A percentile compares a stretch with the other conserved stretches of the same genome.
Evolutionary conservation across 345 rosid genomes (phyloP).

Genomic region (Euphorbia pulcherrima): DNA sequence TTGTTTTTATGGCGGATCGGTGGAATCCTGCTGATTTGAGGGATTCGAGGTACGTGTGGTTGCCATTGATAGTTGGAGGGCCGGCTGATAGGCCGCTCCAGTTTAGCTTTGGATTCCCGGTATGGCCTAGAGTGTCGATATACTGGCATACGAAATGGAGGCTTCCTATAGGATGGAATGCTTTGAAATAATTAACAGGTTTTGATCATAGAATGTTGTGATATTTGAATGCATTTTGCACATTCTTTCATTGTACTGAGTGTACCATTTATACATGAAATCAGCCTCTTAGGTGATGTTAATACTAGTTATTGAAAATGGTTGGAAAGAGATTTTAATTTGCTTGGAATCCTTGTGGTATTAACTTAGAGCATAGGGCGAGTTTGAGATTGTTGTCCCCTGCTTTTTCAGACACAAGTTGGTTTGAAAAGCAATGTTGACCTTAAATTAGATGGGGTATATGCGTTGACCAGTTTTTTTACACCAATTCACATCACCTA

Average conservation of each 20-base stretch:
- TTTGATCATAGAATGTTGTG: too few species aligned
- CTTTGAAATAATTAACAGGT: constrained; percentile 21
- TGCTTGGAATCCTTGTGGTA: not conserved
- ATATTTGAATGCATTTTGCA: constrained; percentile 17
- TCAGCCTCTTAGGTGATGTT: constrained; percentile 16
- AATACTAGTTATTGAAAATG: constrained; percentile 21
- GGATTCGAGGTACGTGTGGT: constrained; percentile 87
- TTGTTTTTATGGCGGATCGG: constrained; percentile 89
- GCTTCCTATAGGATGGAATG: constrained; percentile 47
- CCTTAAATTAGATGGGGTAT: too few species aligned
- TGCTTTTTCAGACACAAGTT: too few species aligned
- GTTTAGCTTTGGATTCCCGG: constrained; percentile 62
- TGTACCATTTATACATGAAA: too few species aligned
- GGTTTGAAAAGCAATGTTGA: too few species aligned
- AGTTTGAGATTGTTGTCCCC: not conserved
- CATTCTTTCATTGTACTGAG: constrained; percentile 27
- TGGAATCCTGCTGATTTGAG: constrained; percentile 88
- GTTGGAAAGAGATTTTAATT: not conserved
- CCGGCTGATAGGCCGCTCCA: constrained; percentile 75
- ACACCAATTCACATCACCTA: too few species aligned
- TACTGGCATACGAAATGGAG: constrained; percentile 93
- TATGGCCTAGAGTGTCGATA: constrained; percentile 85
- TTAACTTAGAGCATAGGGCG: not conserved
- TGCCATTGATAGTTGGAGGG: constrained; percentile 74
- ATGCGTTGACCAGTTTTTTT: too few species aligned